A percentile compares a stretch with the other conserved stretches of the same genome.
Conservation (phyloP, 2,329 filamentous ascomycete genomes). For the Grosmannia clavigera region DNA sequence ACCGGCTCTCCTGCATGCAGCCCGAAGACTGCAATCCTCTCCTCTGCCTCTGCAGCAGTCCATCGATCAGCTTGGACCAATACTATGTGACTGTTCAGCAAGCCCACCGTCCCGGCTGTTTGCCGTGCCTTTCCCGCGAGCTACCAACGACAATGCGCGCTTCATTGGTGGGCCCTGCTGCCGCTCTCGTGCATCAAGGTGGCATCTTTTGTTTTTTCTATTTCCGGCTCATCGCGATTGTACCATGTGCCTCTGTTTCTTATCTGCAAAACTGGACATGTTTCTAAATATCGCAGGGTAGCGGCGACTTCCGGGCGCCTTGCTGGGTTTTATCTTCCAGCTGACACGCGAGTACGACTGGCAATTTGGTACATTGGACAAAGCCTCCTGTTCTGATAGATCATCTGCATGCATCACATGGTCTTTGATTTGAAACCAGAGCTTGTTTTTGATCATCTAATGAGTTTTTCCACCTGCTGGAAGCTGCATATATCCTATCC, state of each 20-base stretch:
- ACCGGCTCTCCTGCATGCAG: neutral
- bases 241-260: too few relatives aligned
- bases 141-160: too few relatives aligned
- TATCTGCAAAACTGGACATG: too few relatives aligned
- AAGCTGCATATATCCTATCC: neutral
- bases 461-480: neutral
- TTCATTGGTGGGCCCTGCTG: too few relatives aligned
- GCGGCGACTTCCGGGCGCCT: too few relatives aligned
- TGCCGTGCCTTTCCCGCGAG: too few relatives aligned
- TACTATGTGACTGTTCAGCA: neutral
- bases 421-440: neutral
- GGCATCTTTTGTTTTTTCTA: too few relatives aligned
- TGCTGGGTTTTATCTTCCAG: neutral
- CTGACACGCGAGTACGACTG: neutral
- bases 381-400: neutral
- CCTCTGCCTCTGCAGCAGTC: neutral
- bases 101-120: too few relatives aligned
- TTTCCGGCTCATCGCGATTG: too few relatives aligned
- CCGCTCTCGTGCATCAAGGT: too few relatives aligned
- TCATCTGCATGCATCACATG: neutral
- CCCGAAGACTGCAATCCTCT: neutral
- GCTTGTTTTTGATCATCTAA: neutral
- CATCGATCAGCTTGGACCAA: neutral
- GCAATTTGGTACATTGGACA: neutral
- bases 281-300: too few relatives aligned